phyloP scores from a whole-genome alignment of 257 asterid species.

The Nyctanthes arbortristis region DNA sequence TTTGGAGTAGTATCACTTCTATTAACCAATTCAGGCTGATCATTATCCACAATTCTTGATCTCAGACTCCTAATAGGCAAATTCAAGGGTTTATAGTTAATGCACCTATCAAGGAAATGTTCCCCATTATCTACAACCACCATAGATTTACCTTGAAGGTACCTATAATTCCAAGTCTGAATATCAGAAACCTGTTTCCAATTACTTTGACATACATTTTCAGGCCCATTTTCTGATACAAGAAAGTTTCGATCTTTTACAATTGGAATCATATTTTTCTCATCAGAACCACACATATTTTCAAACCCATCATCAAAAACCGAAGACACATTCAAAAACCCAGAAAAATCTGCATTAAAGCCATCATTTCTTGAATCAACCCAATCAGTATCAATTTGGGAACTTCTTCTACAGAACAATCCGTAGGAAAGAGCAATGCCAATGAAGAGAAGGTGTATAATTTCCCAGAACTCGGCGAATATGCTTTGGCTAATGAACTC shows the following conservation, averaged over 20 bases:
- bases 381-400: constrained; percentile 22
- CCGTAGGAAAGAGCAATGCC: constrained; percentile 84
- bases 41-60: constrained; percentile 40
- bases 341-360: constrained; percentile 42
- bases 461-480: constrained; percentile 65
- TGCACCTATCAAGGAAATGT: constrained; percentile 29
- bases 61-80: constrained; percentile 78
- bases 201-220: constrained; percentile 16
- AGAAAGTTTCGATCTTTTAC: constrained; percentile 37
- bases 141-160: constrained; percentile 49
- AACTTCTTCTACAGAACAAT: constrained; percentile 56
- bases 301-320: constrained; percentile 61
- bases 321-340: constrained; percentile 51
- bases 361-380: constrained; percentile 29
- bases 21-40: constrained; percentile 25
- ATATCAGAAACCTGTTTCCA: constrained; percentile 29
- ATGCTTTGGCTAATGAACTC: constrained; percentile 46
- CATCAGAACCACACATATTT: constrained; percentile 49
- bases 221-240: constrained; percentile 22
- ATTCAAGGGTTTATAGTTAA: constrained; percentile 70
- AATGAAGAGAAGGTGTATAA: constrained; percentile 69
- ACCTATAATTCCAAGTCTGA: constrained; percentile 44
- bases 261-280: constrained; percentile 32
- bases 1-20: constrained; percentile 16
- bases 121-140: constrained; percentile 57